Conservation (phyloP, 2,329 filamentous ascomycete species). For the Myriangium duriaei region DNA sequence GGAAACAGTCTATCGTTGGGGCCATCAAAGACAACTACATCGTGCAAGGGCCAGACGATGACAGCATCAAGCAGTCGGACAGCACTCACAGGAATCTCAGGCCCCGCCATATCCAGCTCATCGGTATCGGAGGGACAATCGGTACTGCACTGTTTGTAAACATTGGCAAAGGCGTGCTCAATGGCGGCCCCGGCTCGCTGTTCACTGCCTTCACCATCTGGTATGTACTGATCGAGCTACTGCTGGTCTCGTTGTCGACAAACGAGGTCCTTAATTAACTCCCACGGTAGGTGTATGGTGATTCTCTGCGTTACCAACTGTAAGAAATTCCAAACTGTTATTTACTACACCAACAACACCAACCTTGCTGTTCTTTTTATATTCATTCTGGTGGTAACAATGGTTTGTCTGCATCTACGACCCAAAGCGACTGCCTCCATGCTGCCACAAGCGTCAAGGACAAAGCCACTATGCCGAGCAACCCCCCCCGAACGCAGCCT, state of each 20-base stretch:
- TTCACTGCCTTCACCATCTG: constrained; percentile 36
- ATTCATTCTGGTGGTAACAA: constrained; percentile 29
- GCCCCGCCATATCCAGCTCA: constrained; percentile 36
- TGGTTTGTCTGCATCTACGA: constrained; percentile 24
- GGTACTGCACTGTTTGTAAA: constrained; percentile 37
- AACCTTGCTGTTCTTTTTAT: constrained; percentile 10
- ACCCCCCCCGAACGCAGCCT: not conserved
- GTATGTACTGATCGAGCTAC: constrained; percentile 14
- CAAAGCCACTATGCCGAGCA: not conserved
- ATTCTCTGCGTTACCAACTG: constrained; percentile 9
- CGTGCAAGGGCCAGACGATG: constrained; percentile 5
- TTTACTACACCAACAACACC: too few species aligned
- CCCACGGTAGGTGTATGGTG: constrained; percentile 23
- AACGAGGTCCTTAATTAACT: too few species aligned
- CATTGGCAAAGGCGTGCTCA: constrained; percentile 33
- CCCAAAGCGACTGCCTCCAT: too few species aligned
- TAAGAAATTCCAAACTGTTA: constrained; percentile 5
- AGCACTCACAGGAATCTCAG: constrained; percentile 31
- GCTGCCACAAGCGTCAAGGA: constrained; percentile 1
- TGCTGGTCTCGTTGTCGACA: too few species aligned
- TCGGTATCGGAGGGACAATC: constrained; percentile 32
- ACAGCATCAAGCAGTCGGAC: constrained; percentile 13
- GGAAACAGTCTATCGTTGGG: constrained; percentile 2
- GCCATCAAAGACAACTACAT: constrained; percentile 8
- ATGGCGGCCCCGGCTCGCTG: constrained; percentile 34